phyloP scores from a whole-genome alignment of 2,329 filamentous ascomycete species.

The Chrysosporium queenslandicum region DNA sequence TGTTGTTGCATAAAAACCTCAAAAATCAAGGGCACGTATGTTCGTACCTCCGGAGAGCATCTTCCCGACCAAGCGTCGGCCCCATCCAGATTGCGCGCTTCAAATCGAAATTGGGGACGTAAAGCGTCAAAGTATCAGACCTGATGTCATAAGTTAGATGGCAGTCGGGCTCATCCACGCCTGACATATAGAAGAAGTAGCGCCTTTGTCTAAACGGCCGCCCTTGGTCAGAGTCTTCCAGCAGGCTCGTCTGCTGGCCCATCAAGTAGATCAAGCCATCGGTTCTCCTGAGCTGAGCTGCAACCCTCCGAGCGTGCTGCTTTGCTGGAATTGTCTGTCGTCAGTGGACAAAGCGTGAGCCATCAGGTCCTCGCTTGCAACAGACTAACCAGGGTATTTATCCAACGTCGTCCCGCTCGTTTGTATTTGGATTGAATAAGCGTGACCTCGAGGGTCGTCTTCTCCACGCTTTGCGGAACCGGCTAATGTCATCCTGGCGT shows the following conservation, averaged over 20 bases:
- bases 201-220: constrained; percentile 48
- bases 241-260: constrained; percentile 41
- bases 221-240: constrained; percentile 50
- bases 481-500: too few relatives aligned
- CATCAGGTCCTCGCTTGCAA: neutral
- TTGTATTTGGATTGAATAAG: constrained; percentile 1
- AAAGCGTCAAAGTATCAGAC: constrained; percentile 57
- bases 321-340: constrained; percentile 34
- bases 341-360: neutral
- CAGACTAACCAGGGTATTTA: constrained; percentile 10
- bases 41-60: constrained; percentile 45
- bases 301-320: constrained; percentile 41
- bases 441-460: neutral
- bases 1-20: neutral
- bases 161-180: constrained; percentile 46
- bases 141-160: constrained; percentile 49
- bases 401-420: constrained; percentile 1
- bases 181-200: constrained; percentile 54
- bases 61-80: constrained; percentile 38
- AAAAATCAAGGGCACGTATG: neutral
- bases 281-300: constrained; percentile 31
- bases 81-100: constrained; percentile 36
- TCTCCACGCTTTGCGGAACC: neutral
- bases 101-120: constrained; percentile 61
- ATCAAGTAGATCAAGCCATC: constrained; percentile 48